phyloP scores from a whole-genome alignment of 345 rosid species.

The Acer yangbiense region DNA sequence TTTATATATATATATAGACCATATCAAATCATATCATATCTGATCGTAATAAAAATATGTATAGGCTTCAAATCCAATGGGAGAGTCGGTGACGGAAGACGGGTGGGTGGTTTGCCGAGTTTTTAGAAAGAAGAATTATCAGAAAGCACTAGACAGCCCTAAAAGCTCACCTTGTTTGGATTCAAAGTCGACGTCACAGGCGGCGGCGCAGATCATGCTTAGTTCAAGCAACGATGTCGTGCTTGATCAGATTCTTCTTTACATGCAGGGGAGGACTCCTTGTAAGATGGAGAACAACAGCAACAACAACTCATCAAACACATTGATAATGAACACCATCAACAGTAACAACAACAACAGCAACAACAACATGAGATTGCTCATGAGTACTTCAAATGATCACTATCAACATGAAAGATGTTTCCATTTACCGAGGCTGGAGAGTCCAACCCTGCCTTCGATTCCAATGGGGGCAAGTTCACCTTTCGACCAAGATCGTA shows the following conservation, averaged over 20 bases:
- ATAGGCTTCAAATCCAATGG: constrained; percentile 41
- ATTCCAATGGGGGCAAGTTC: constrained; percentile 21
- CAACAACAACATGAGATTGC: constrained; percentile 22
- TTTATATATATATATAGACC: too few species aligned
- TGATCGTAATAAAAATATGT: neutral
- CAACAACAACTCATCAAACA: constrained; percentile 40
- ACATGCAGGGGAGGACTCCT: constrained; percentile 57
- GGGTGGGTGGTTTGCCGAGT: constrained; percentile 99
- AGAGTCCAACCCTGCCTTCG: constrained; percentile 50
- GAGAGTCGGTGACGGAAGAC: constrained; percentile 68
- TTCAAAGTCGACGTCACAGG: constrained; percentile 33
- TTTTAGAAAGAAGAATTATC: constrained; percentile 88
- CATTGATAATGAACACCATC: constrained; percentile 1
- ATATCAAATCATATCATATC: too few species aligned
- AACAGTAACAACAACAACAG: constrained; percentile 23
- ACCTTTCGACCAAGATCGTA: constrained; percentile 25
- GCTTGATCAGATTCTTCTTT: constrained; percentile 66
- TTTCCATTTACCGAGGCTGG: constrained; percentile 76
- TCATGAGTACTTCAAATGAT: constrained; percentile 20
- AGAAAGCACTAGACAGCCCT: constrained; percentile 78
- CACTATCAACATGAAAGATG: constrained; percentile 39
- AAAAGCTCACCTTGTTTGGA: constrained; percentile 53
- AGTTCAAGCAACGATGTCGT: constrained; percentile 38
- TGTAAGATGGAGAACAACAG: constrained; percentile 62
- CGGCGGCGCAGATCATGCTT: constrained; percentile 19